phyloP scores from a whole-genome alignment of 305 asterid genomes.

The Fraxinus velutina region DNA sequence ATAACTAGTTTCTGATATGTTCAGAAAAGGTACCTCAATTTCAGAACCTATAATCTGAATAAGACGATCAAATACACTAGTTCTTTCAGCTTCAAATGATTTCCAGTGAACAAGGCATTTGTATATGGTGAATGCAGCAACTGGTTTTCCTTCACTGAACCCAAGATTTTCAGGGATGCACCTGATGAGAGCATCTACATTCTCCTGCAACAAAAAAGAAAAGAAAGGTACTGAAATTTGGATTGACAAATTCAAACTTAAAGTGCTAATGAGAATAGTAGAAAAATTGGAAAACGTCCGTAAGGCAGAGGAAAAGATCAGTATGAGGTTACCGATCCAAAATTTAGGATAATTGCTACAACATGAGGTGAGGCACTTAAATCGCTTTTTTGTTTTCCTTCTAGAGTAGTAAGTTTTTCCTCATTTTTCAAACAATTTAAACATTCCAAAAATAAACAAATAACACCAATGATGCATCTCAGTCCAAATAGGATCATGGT shows the following conservation, averaged over 20 bases:
- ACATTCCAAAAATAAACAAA: not conserved
- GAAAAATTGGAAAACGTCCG: not conserved
- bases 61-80: constrained; percentile 79
- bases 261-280: not conserved
- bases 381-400: not conserved
- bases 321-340: not conserved
- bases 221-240: not conserved
- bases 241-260: constrained; percentile 7
- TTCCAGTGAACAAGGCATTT: constrained; percentile 82
- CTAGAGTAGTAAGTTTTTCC: not conserved
- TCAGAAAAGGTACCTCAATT: constrained; percentile 55
- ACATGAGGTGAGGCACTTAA: not conserved
- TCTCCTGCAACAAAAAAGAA: constrained; percentile 49
- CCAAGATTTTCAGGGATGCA: constrained; percentile 64
- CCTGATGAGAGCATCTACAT: constrained; percentile 55
- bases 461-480: not conserved
- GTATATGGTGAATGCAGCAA: constrained; percentile 81
- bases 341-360: not conserved
- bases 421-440: not conserved
- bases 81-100: constrained; percentile 79
- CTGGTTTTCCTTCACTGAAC: constrained; percentile 83
- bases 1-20: not conserved
- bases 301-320: not conserved
- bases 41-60: constrained; percentile 76
- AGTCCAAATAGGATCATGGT: not conserved